Evolutionary conservation across 352 stramenopile genomes (phyloP), one percentile per base, ranked within the genome.

Genomic region (Phytophthora ohioensis): DNA sequence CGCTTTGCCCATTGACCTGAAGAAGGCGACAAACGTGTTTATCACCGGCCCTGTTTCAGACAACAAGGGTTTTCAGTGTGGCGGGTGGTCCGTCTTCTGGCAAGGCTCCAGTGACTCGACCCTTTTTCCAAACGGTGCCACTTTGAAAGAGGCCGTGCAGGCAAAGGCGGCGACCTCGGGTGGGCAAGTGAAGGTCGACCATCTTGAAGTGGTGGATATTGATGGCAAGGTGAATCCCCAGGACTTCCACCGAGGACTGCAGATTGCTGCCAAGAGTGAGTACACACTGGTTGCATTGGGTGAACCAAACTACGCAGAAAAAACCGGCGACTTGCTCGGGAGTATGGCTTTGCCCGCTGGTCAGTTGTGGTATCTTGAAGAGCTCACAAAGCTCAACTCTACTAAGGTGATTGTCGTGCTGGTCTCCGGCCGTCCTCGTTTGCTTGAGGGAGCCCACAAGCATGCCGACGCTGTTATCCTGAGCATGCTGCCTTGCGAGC

Each of bases 241-340:
- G 6, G 79, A 91, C 12, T 77, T 82, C n/a, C 63, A 82, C 0
- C 53, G 49, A 41, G 86, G 76, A 17, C 51, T 88, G 5, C 52
- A 60, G 36, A 67, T 85, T n/a, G 88, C 87, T 30, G 60, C 69
- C 2, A 77, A 75, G 34, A 90, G 86, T 13, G 75, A 91, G 39
- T 93, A 90, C 58, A 93, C 91, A 3, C 53, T 97, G 9, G 80
- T 91, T 3, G 81, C 75, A 13, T 51, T 97, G 6, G 91, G 91
- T 10, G 91, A 97, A 57, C 61, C 43, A 31, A 88, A 84, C n/a
- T 97, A 96, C 52, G 79, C 91, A 0, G 91, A 97, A 58, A 96
- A 96, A 39, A 78, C 67, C 15, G 91, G 91, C 2, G 88, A 97
- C 58, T 88, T 95, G 36, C 67, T 79, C 0, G 72, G 80, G 12